Evolutionary conservation across 805 yeast species (phyloP), one percentile per base, ranked within the genome.

Genomic region (Starmerella vaccinii): DNA sequence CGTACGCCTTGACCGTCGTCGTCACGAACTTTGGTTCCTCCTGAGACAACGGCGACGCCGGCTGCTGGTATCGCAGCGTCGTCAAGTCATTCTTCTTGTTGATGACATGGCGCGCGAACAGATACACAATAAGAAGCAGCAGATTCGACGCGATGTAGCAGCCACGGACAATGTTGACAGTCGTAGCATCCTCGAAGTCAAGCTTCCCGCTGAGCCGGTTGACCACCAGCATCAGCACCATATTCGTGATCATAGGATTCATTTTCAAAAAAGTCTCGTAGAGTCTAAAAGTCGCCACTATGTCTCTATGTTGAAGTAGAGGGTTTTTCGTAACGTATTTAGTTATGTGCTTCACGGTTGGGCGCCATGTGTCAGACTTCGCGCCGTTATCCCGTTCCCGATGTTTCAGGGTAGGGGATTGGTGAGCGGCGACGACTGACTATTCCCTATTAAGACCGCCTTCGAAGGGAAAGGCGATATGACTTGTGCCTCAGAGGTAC

Each of bases 1-100:
- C 98, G 74, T 92, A 92, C 61, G 92, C 96, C 74, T 80, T 86
- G 48, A 97, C 90, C 59, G 96, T 87, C 58, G 90, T 85, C 56
- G 84, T 84, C 54, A 88, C 76, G 68, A 78, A 78, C 55, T 77
- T 73, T 48, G 73, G 75, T 52, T 82, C 67, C 65, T 80, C 82
- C 53, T 95, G 95, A 50, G 80, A 69, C 76, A 90, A 68, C 27
- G 95, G 73, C 66, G 80, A 78, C 59, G 92, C 83, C 37, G 95
- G 86, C 66, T 84, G 84, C 49, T 88, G 85, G 70, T 81, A 92
- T 71, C 92, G 92, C 70, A 92, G 69, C 26, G 95, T 86, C 62
- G 95, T 86, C 68, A 89, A 74, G 68, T 90, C 74, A 68, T 90
- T 92, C 74, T 84, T 84, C 64, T 76, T 70, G 61, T 69, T 68